A percentile compares a stretch with the other conserved stretches of the same genome.
phyloP scores from a whole-genome alignment of 306 rosid genomes.

The Cucumis melo region DNA sequence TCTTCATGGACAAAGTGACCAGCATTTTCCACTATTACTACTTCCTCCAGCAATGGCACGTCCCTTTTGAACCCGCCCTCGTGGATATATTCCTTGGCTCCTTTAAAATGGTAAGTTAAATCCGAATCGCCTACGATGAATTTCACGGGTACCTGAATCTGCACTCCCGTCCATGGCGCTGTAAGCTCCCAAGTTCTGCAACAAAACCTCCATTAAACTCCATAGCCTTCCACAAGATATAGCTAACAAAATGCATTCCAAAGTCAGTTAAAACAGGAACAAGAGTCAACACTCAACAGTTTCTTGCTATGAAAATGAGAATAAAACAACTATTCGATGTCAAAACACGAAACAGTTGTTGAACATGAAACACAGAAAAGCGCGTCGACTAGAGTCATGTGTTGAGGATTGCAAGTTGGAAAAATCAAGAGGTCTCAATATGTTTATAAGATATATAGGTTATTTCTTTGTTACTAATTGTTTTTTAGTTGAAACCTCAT shows the following conservation, averaged over 20 bases:
- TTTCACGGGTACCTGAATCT: neutral
- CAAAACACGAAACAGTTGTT: neutral
- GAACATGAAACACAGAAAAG: neutral
- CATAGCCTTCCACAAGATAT: neutral
- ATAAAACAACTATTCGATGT: neutral
- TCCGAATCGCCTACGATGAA: neutral
- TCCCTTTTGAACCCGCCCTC: neutral
- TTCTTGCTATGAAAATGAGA: neutral
- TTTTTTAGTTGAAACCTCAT: no score
- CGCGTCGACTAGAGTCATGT: neutral
- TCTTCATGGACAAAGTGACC: neutral
- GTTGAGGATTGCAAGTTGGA: no score
- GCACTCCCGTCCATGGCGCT: neutral
- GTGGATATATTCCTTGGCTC: neutral
- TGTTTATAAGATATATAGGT: no score
- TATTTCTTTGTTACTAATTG: no score
- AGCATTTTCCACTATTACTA: neutral
- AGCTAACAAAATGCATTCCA: neutral
- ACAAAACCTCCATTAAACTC: neutral
- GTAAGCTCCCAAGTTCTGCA: slow-evolving; percentile 2
- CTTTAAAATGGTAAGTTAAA: neutral
- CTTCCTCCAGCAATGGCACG: neutral
- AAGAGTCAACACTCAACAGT: neutral
- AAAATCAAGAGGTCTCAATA: no score
- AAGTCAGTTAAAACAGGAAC: neutral